A percentile compares a stretch with the other conserved stretches of the same genome.
These are phyloP conservation scores for Cynara cardunculus DNA, from an alignment of 129 eudicot genomes.

Conservation along the genomic window DNA sequence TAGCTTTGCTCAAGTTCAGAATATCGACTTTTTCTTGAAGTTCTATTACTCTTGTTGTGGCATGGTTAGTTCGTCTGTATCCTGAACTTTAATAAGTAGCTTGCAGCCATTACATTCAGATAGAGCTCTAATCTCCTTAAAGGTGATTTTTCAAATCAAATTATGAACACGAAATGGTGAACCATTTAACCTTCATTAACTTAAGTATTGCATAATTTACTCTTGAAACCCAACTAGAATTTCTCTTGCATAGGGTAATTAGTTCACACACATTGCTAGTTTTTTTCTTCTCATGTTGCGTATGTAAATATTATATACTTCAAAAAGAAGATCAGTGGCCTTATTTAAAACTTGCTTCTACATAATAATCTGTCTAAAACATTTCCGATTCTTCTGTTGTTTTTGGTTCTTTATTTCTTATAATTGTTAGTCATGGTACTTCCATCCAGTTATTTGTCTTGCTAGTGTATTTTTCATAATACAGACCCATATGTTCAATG, in stretches of 20 bases:
- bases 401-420: not conserved
- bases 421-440: not conserved
- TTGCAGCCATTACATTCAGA: no score
- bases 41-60: no score
- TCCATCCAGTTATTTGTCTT: not conserved
- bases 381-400: not conserved
- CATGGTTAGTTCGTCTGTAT: no score
- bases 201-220: not conserved
- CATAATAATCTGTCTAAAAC: not conserved
- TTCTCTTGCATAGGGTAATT: not conserved
- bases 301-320: not conserved
- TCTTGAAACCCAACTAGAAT: not conserved
- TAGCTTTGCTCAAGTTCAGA: no score
- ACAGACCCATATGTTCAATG: not conserved
- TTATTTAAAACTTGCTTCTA: not conserved
- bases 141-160: no score
- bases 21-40: no score
- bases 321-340: not conserved
- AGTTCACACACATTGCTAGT: not conserved
- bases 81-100: no score
- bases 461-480: not conserved
- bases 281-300: not conserved
- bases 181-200: not conserved
- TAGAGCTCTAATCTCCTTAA: no score
- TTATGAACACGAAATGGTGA: no score